Evolutionary conservation across 352 stramenopile species (phyloP).

Genomic region (Phytopythium cucurbitacearum): DNA sequence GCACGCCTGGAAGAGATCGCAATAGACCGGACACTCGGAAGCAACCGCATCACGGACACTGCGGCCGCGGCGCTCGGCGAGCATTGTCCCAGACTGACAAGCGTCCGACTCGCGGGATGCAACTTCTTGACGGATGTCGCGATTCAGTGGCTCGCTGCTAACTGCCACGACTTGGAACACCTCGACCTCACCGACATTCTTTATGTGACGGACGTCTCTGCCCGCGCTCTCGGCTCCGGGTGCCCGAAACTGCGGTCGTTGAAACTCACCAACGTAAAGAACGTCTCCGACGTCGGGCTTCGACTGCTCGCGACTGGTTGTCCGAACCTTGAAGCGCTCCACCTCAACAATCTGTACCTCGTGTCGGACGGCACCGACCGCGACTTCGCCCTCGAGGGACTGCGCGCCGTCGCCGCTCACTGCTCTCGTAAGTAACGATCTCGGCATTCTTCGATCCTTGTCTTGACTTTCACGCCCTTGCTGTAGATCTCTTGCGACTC

Average conservation of each 20-base stretch:
- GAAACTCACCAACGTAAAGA: conserved; percentile 60
- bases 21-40: conserved; percentile 44
- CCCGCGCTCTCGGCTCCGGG: conserved; percentile 37
- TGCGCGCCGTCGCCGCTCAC: conserved; percentile 78
- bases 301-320: conserved; percentile 84
- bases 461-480: neutral
- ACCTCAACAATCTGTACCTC: conserved; percentile 82
- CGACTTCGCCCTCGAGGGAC: conserved; percentile 89
- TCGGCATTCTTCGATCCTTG: neutral
- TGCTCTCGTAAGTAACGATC: conserved; percentile 26
- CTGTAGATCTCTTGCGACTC: conserved; percentile 41
- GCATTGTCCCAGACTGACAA: conserved; percentile 39
- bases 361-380: conserved; percentile 91
- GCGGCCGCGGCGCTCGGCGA: conserved; percentile 75
- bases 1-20: conserved; percentile 64
- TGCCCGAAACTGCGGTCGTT: conserved; percentile 35
- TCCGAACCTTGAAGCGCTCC: conserved; percentile 62
- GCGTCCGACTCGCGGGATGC: conserved; percentile 80
- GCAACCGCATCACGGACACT: conserved; percentile 86
- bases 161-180: conserved; percentile 67
- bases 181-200: conserved; percentile 80
- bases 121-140: conserved; percentile 89
- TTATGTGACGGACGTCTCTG: conserved; percentile 80
- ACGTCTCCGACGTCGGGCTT: conserved; percentile 80
- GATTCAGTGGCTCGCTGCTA: conserved; percentile 82